These are phyloP conservation scores for Petrea volubilis DNA, from an alignment of 257 asterid genomes.

Conservation along the genomic window DNA sequence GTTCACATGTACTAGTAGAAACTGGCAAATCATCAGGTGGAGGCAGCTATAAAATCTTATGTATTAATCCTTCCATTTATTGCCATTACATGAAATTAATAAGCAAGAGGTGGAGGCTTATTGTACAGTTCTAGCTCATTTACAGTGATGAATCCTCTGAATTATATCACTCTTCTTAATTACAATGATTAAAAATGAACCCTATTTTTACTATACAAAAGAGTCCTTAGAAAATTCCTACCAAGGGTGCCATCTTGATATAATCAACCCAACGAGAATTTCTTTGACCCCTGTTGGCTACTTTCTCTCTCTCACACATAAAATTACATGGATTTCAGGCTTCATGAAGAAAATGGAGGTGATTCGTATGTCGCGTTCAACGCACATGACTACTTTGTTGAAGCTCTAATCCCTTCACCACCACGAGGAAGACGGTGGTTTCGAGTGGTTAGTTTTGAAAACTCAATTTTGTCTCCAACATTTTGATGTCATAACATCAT, in stretches of 20 bases:
- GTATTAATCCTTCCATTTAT: background rate
- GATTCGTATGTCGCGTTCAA: conserved; percentile 81
- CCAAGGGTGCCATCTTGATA: background rate
- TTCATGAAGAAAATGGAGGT: conserved; percentile 75
- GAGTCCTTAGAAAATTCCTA: no score
- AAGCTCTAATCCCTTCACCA: conserved; percentile 66
- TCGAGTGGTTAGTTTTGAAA: conserved; percentile 74
- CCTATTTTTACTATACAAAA: no score
- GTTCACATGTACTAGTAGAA: no score
- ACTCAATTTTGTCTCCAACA: conserved; percentile 2
- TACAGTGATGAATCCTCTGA: background rate
- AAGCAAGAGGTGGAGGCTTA: background rate
- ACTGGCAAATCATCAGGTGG: no score
- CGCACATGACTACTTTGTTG: conserved; percentile 69
- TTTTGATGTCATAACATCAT: conserved; percentile 6
- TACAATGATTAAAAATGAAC: no score
- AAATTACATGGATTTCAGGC: conserved; percentile 47
- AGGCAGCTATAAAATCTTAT: background rate
- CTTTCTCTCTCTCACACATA: conserved; percentile 2
- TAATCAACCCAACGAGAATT: background rate
- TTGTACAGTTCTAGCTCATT: no score
- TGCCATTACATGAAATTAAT: background rate
- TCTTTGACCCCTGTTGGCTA: background rate
- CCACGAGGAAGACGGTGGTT: conserved; percentile 64
- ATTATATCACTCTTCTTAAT: background rate